These are phyloP conservation scores for Fusarium foetens DNA, from an alignment of 2,329 filamentous ascomycete genomes.

Conservation along the genomic window DNA sequence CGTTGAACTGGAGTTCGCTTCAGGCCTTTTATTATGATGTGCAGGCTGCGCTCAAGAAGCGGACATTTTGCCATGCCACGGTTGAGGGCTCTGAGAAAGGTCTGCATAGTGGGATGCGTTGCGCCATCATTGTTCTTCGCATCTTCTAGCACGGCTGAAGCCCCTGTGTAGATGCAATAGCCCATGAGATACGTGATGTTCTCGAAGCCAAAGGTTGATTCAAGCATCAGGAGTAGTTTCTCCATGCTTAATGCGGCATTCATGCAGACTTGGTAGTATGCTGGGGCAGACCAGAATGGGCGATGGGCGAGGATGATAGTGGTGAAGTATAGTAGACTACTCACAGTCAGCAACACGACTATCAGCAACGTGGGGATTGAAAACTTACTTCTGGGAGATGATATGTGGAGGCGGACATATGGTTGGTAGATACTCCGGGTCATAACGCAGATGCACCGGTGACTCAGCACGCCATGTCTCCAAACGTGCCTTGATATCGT, in stretches of 20 bases:
- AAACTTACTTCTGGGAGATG: not conserved
- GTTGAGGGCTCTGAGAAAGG: not conserved
- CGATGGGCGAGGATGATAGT: conserved; percentile 2
- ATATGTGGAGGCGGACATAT: not conserved
- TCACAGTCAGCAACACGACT: not conserved
- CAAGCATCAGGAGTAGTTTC: not conserved
- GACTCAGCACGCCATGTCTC: not conserved
- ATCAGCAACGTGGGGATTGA: too few species aligned
- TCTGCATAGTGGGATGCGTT: conserved; percentile 7
- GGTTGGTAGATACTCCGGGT: not conserved
- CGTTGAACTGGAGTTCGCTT: not conserved
- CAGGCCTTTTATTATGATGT: conserved; percentile 7
- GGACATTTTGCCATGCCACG: conserved; percentile 5
- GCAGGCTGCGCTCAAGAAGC: not conserved
- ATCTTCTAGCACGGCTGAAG: not conserved
- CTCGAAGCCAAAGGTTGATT: conserved; percentile 3
- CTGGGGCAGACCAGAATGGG: not conserved
- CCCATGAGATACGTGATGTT: conserved; percentile 13
- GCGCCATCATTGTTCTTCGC: not conserved
- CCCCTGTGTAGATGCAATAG: conserved; percentile 2
- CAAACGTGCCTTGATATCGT: not conserved
- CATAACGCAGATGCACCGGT: not conserved
- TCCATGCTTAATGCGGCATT: not conserved
- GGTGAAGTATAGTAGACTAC: not conserved
- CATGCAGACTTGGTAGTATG: conserved; percentile 4